Conservation (phyloP, 495 filamentous ascomycete genomes). For the Penicillium malachiteum region DNA sequence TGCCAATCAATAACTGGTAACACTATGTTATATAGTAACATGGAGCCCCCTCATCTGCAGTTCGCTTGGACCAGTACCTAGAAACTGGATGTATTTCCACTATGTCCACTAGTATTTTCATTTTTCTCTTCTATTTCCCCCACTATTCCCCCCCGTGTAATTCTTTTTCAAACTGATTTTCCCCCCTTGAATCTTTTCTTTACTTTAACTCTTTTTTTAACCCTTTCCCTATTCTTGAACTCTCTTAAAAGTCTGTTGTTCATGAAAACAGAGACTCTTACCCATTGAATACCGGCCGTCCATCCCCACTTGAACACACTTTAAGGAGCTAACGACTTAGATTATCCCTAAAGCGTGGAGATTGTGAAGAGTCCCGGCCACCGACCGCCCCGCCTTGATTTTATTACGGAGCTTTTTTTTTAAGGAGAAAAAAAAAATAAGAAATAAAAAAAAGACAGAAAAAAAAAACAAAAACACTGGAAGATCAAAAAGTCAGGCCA, state of each 20-base stretch:
- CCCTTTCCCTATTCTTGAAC: no score
- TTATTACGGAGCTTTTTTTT: conserved; percentile 3
- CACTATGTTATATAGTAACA: no score
- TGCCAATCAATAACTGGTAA: no score
- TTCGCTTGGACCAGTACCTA: background rate
- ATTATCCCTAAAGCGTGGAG: conserved; percentile 15
- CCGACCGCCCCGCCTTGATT: conserved; percentile 16
- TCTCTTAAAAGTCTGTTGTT: no score
- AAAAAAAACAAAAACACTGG: background rate
- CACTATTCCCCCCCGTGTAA: no score
- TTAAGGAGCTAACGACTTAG: conserved; percentile 10
- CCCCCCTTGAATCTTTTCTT: no score
- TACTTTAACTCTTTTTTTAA: no score
- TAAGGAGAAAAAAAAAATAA: conserved; percentile 1
- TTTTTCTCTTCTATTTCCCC: no score
- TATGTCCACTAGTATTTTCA: no score
- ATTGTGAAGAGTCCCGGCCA: conserved; percentile 14
- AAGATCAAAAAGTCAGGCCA: background rate
- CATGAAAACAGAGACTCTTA: no score
- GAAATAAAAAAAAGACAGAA: background rate
- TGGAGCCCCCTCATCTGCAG: background rate
- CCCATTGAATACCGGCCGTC: background rate
- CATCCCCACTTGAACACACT: conserved; percentile 10
- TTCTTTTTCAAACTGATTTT: no score
- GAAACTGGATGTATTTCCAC: no score